phyloP scores from a whole-genome alignment of 1,284 basidiomycete genomes.

The Phenoliferia sp. region DNA sequence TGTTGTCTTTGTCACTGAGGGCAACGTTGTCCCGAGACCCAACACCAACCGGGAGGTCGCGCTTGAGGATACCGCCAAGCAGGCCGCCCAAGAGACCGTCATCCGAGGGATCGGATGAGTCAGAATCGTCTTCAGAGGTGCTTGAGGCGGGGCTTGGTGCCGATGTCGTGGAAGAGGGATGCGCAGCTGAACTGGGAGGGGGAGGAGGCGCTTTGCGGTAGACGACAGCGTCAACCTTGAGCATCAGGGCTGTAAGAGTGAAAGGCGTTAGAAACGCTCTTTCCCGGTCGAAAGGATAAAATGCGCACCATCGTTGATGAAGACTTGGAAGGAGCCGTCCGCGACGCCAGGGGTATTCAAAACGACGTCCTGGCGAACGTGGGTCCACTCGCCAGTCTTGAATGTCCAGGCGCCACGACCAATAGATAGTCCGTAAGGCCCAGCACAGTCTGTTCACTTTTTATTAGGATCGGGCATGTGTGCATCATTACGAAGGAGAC shows the following conservation, averaged over 20 bases:
- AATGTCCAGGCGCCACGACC: conserved; percentile 69
- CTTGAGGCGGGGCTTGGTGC: no score
- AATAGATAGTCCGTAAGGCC: conserved; percentile 61
- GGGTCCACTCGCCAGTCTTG: conserved; percentile 61
- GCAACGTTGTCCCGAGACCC: no score
- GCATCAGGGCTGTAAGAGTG: neutral
- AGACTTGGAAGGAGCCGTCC: conserved; percentile 37
- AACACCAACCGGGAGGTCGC: neutral
- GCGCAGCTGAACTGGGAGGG: neutral
- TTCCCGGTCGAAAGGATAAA: neutral
- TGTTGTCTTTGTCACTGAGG: neutral
- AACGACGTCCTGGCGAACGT: conserved; percentile 56
- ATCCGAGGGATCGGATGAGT: no score
- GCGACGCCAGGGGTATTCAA: conserved; percentile 61
- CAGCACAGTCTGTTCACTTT: conserved; percentile 20
- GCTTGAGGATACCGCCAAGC: neutral
- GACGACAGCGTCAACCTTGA: neutral
- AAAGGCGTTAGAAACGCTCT: no score
- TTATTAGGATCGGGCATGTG: neutral
- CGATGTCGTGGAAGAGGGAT: no score
- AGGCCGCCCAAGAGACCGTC: neutral
- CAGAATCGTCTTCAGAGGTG: no score
- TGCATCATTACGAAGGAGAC: conserved; percentile 13
- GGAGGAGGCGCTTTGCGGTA: neutral
- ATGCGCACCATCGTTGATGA: neutral